phyloP scores from a whole-genome alignment of 208 protist species.

The Blechomonas ayalai region DNA sequence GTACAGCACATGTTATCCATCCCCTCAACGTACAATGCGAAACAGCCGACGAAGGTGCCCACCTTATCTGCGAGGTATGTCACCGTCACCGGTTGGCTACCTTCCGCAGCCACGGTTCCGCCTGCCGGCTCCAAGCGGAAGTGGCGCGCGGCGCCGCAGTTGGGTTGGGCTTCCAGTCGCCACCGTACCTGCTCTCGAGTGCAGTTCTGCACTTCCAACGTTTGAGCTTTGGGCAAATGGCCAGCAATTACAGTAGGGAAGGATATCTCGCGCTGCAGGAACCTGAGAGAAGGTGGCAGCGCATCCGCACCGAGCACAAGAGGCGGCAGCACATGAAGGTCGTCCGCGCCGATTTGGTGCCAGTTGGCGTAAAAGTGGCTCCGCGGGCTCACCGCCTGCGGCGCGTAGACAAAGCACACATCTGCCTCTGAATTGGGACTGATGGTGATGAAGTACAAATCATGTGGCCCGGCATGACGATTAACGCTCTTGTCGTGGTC shows the following conservation, averaged over 20 bases:
- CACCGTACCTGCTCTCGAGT: constrained; percentile 11
- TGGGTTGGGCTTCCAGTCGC: constrained; percentile 13
- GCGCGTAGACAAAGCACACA: constrained; percentile 24
- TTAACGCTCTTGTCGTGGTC: too few relatives aligned
- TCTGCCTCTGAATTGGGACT: constrained; percentile 12
- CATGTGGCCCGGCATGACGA: too few relatives aligned
- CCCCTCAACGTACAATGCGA: constrained; percentile 55
- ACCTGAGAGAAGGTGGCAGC: constrained; percentile 20
- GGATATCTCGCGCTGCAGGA: constrained; percentile 19
- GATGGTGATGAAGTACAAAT: constrained; percentile 21
- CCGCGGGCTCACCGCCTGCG: neutral
- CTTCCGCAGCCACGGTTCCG: constrained; percentile 37
- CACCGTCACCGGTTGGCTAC: constrained; percentile 41
- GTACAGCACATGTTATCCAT: constrained; percentile 35
- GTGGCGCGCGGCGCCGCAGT: constrained; percentile 8
- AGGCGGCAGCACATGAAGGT: constrained; percentile 52
- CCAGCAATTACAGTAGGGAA: constrained; percentile 58
- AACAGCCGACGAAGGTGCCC: constrained; percentile 14
- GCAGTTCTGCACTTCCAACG: constrained; percentile 38
- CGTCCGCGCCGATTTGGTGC: constrained; percentile 66
- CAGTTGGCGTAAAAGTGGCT: constrained; percentile 43
- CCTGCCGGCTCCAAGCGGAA: constrained; percentile 61
- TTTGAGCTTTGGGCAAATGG: constrained; percentile 28
- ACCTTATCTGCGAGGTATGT: constrained; percentile 55
- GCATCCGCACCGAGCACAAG: constrained; percentile 39